phyloP scores from a whole-genome alignment of 2,329 filamentous ascomycete species.

The Stromatinia cepivora region DNA sequence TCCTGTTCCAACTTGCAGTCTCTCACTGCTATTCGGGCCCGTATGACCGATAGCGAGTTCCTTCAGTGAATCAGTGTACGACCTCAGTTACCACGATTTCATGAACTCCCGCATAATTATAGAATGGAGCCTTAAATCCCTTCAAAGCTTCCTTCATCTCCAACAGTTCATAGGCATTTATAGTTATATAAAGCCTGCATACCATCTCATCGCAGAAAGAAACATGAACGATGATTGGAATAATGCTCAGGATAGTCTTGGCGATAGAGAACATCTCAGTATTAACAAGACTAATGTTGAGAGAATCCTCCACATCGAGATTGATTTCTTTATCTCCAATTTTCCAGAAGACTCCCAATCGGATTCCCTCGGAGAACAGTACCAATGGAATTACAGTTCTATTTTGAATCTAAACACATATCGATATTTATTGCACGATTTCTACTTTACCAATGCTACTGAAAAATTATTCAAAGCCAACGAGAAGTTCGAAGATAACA shows the following conservation, averaged over 20 bases:
- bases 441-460: no score
- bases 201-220: not conserved
- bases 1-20: not conserved
- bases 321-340: not conserved
- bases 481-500: not conserved
- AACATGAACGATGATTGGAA: not conserved
- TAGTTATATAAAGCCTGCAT: not conserved
- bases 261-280: no score
- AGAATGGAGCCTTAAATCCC: not conserved
- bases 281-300: not conserved
- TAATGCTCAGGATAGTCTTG: not conserved
- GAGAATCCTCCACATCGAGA: not conserved
- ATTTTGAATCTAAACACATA: no score
- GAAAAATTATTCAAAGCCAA: not conserved
- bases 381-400: no score
- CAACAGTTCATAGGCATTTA: not conserved
- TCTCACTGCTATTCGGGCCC: not conserved
- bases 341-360: no score
- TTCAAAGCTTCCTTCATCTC: not conserved
- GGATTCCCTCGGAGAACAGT: no score
- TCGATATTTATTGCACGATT: no score
- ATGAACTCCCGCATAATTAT: not conserved
- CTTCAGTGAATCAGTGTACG: rapidly evolving
- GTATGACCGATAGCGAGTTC: no score
- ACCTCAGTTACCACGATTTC: rapidly evolving